phyloP scores from a whole-genome alignment of 805 yeast genomes.

The Teunomyces stri region DNA sequence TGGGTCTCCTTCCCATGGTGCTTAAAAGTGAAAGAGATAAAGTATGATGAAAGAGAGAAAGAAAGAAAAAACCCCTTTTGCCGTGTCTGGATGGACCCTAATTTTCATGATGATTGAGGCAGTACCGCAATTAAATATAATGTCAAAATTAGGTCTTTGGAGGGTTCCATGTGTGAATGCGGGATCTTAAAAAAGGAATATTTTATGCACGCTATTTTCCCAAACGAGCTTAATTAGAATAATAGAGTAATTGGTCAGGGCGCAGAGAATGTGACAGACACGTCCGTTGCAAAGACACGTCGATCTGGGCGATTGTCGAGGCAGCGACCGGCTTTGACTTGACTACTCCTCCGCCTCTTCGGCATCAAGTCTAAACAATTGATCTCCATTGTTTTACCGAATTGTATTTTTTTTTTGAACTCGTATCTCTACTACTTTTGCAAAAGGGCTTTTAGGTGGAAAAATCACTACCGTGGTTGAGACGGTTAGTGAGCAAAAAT shows the following conservation, averaged over 20 bases:
- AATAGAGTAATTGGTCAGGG: neutral
- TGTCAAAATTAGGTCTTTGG: neutral
- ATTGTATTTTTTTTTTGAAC: neutral
- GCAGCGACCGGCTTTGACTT: neutral
- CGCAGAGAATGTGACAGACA: neutral
- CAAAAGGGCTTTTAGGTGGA: too few species aligned
- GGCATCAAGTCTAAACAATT: neutral
- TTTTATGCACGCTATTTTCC: slow-evolving; percentile 1
- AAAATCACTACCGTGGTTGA: too few species aligned
- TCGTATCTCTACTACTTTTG: too few species aligned
- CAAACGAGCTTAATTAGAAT: neutral
- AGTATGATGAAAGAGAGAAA: neutral
- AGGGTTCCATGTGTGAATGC: slow-evolving; percentile 1
- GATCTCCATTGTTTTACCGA: neutral
- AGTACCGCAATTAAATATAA: neutral
- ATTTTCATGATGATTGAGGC: neutral
- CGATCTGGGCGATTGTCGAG: neutral
- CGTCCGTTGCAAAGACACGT: neutral
- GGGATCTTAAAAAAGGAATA: neutral
- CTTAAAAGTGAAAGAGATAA: neutral
- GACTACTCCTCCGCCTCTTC: neutral
- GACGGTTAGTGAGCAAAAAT: neutral
- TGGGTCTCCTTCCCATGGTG: neutral
- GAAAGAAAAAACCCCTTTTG: neutral
- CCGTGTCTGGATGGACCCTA: neutral